Conservation (phyloP, 2,329 filamentous ascomycete species). For the Sclerotinia subarctica region DNA sequence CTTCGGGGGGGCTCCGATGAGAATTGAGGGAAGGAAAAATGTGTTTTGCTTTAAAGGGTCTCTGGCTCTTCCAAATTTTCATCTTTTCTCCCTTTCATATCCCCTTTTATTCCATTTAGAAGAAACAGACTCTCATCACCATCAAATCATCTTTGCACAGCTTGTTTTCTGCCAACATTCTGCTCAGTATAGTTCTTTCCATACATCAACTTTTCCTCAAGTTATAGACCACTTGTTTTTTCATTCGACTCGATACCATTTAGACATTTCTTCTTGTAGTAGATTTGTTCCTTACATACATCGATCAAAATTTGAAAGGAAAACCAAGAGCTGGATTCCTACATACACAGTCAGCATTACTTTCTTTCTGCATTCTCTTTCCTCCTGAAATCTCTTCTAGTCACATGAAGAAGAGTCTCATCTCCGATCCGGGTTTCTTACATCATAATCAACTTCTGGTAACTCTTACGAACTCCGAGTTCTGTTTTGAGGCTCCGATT, state of each 20-base stretch:
- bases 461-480: not conserved
- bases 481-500: not conserved
- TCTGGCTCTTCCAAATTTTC: conserved; percentile 8
- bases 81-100: conserved; percentile 21
- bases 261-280: not conserved
- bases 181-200: not conserved
- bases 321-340: conserved; percentile 38
- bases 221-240: conserved; percentile 1
- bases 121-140: conserved; percentile 7
- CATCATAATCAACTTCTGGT: not conserved
- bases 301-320: conserved; percentile 22
- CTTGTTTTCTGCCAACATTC: not conserved
- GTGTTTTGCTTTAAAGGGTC: conserved; percentile 23
- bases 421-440: conserved; percentile 11
- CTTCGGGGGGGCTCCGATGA: conserved; percentile 12
- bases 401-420: not conserved
- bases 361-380: not conserved
- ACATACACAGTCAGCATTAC: conserved; percentile 16
- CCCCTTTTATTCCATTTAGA: conserved; percentile 6
- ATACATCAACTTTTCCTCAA: not conserved
- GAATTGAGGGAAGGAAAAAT: conserved; percentile 10
- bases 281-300: not conserved
- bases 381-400: not conserved
- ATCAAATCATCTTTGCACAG: conserved; percentile 1
- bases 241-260: not conserved